Base-by-base conservation (phyloP, 2,329 filamentous ascomycete genomes). In the Septoria linicola region DNA sequence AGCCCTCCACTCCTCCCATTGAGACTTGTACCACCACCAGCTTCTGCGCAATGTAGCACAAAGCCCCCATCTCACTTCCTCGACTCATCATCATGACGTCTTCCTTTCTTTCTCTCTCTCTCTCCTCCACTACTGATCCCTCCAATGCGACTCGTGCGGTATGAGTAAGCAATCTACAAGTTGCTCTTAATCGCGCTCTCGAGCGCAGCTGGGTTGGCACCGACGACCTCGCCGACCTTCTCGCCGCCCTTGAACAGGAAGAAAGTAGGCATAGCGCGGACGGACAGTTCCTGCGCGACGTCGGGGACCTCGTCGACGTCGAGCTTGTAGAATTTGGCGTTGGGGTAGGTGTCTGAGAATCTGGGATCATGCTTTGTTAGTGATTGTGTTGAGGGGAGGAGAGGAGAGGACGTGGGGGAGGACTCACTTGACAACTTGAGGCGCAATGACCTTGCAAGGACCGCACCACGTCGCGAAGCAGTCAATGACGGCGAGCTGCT, bases 221-320 rank as follows among this genome's bases (percentile, higher is more conserved):
- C 91, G 21, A 93, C 82, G 52, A 96, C 74, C 73, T 89, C 85
- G 36, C 73, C 77, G 30, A 83, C 72, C 77, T 88, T 86, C 70
- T 88, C 70, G 59, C 87, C 89, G 62, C 84, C 72, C 80, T 89
- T 88, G 82, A 90, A 96, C 66, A 95, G 71, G 50, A 87, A 66
- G 76, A 97, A 96, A 21, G 89, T 95, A 49, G 92, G 91, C 90
- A 97, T 96, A 69, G 91, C 90, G 63, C 88, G 83, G 70, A 97
- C 81, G 59, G 82, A 82, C 58, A 93, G 83, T 68, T 93, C 83
- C 65, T 85, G 79, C 25, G 88, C 83, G 42, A 96, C 80, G 1
- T 88, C 83, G 60, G 84, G 76, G 34, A 92, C 76, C 59, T 89
- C 78, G 71, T 96, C 91, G 64, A 96, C 90, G 71, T 97, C 90